phyloP scores from a whole-genome alignment of 352 stramenopile genomes.

The Pilasporangium apinafurcum region DNA sequence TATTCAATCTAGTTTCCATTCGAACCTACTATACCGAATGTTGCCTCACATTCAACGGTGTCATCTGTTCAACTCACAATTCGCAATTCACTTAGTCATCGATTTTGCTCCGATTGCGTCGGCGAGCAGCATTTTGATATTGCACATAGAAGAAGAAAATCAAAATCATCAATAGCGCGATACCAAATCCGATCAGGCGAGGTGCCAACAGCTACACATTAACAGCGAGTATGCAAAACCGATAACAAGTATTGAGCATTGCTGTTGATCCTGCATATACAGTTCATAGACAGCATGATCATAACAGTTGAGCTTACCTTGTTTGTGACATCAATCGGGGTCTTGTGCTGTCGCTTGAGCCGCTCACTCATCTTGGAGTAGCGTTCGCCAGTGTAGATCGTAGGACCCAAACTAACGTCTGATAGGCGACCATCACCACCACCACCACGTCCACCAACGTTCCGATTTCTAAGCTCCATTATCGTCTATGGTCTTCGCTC shows the following conservation, averaged over 20 bases:
- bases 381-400: conserved; percentile 75
- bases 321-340: conserved; percentile 23
- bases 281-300: too few relatives aligned
- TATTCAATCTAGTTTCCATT: background rate
- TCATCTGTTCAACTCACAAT: too few relatives aligned
- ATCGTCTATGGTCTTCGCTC: conserved; percentile 3
- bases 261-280: too few relatives aligned
- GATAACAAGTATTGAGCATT: background rate
- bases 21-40: too few relatives aligned
- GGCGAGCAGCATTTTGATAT: conserved; percentile 33
- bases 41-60: too few relatives aligned
- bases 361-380: conserved; percentile 83
- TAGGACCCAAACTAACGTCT: conserved; percentile 64
- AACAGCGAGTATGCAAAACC: background rate
- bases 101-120: conserved; percentile 9
- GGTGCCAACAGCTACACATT: conserved; percentile 44
- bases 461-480: conserved; percentile 66
- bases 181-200: conserved; percentile 49
- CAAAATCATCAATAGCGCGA: conserved; percentile 48
- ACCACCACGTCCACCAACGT: conserved; percentile 19
- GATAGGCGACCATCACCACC: conserved; percentile 16
- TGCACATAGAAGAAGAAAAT: conserved; percentile 47
- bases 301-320: conserved; percentile 16
- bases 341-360: conserved; percentile 65
- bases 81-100: too few relatives aligned